Base-by-base conservation (phyloP, 2,329 filamentous ascomycete genomes). In the Calonectria leucothoes region DNA sequence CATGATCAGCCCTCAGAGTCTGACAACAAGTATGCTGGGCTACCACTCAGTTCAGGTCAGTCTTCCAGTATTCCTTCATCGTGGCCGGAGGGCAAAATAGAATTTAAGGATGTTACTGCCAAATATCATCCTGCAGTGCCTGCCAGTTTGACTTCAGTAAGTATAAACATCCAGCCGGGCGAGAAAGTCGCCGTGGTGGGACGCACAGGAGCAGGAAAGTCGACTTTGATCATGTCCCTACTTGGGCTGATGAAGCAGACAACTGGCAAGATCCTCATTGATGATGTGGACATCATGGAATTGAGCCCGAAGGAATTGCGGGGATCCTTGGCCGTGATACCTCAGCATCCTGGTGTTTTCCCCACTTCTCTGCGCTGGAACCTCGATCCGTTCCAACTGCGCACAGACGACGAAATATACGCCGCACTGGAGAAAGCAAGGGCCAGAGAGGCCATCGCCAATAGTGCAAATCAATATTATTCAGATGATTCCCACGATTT, bases 161-260 rank as follows among this genome's bases (percentile, higher is more conserved):
- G 15, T 11, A 94, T 94, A 82, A 84, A 82, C n/a, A 87, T 94
- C 31, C 86, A 90, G 45, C 85, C 87, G 39, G 91, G 91, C 74
- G 89, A 94, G 82, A 87, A 92, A 10, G 85, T 94, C 20, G 92
- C 92, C 35, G 90, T 94, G 2, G 91, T 94, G 2, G 93, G 93
- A 15, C 89, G 93, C 25, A 94, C 93, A 0, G 93, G 93, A 2
- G 92, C 92, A 0, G 93, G 93, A 55, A 94, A 94, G 83, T 93
- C 91, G 0, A 92, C 91, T 0, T 83, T 94, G 7, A 93, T 92
- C 0, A 86, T 94, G 1, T 92, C 93, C 0, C 84, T 94, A 0
- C 94, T 94, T 87, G 91, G 93, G 39, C 94, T 94, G 84, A 85
- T 94, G 10, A 91, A 93, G 81, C 89, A 91, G 1, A 83, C 86